Percentiles rank a stretch among this genome's conserved stretches.
These are phyloP conservation scores for Thamnidium elegans DNA, from an alignment of 192 early-diverging fungal species.

Conservation along the genomic window DNA sequence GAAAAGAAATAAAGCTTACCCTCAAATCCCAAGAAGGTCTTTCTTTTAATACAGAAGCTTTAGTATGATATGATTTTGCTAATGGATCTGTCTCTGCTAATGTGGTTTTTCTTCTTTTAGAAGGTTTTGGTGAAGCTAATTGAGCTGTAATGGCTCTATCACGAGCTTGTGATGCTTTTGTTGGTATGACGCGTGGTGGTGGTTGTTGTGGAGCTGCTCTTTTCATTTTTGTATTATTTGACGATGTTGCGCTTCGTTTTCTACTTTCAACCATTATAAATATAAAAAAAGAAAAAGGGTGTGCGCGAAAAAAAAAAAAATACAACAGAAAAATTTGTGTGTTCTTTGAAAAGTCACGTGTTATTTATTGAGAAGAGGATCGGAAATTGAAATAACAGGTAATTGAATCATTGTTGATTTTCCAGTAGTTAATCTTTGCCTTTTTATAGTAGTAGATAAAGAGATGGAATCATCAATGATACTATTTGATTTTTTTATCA, in stretches of 20 bases:
- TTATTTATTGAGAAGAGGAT: not conserved
- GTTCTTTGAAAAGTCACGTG: not conserved
- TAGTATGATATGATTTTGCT: not conserved
- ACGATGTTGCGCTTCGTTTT: not conserved
- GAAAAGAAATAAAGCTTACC: not conserved
- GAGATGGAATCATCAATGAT: slow-evolving; percentile 7
- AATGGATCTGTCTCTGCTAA: not conserved
- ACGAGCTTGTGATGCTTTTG: slow-evolving; percentile 17
- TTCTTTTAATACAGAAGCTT: slow-evolving; percentile 3
- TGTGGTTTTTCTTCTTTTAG: not conserved
- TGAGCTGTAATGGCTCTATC: not conserved
- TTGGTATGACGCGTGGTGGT: not conserved
- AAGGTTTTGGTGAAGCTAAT: not conserved
- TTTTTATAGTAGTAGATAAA: not conserved
- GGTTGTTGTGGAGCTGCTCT: not conserved
- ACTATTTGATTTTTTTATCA: not conserved
- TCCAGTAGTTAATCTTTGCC: not conserved
- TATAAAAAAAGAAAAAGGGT: not conserved
- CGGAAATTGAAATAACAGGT: not conserved
- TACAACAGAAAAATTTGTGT: not conserved
- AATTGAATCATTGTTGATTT: not conserved
- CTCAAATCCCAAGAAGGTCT: slow-evolving; percentile 5
- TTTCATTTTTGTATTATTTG: not conserved
- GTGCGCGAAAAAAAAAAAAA: not conserved
- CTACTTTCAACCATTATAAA: not conserved